Conservation (phyloP, 2,329 filamentous ascomycete genomes). For the Lecanicillium sp. region DNA sequence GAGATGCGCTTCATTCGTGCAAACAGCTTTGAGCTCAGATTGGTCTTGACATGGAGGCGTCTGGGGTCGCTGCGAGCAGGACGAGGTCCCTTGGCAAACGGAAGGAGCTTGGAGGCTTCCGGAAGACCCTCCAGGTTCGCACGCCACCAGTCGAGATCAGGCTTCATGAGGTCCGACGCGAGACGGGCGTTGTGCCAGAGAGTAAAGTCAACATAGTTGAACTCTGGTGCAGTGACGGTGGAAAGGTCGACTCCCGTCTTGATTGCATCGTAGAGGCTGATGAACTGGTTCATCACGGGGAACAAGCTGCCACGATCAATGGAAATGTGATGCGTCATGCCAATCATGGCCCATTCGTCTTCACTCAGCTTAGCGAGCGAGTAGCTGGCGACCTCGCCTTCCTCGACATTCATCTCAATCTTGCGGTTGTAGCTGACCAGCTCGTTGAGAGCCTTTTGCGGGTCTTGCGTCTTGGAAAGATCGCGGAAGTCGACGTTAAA, state of each 20-base stretch:
- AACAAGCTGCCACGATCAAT: slow-evolving; percentile 15
- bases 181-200: slow-evolving; percentile 18
- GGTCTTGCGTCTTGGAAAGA: slow-evolving; percentile 9
- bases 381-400: slow-evolving; percentile 14
- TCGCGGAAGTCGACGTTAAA: slow-evolving; percentile 14
- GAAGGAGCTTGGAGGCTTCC: slow-evolving; percentile 14
- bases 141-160: slow-evolving; percentile 18
- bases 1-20: slow-evolving; percentile 17
- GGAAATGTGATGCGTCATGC: slow-evolving; percentile 17
- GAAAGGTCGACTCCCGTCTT: slow-evolving; percentile 12
- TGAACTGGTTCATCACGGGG: slow-evolving; percentile 16
- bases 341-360: slow-evolving; percentile 14
- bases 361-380: slow-evolving; percentile 15
- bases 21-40: slow-evolving; percentile 15
- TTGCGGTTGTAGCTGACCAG: too few species aligned
- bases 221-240: too few species aligned
- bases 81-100: slow-evolving; percentile 14
- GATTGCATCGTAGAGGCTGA: slow-evolving; percentile 15
- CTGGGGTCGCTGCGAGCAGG: slow-evolving; percentile 13
- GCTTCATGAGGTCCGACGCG: slow-evolving; percentile 15
- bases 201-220: slow-evolving; percentile 17
- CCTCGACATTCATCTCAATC: slow-evolving; percentile 15
- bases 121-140: slow-evolving; percentile 13
- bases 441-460: slow-evolving; percentile 10
- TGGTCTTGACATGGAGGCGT: slow-evolving; percentile 13